A percentile compares a stretch with the other conserved stretches of the same genome.
Evolutionary conservation across 495 filamentous ascomycete species (phyloP).

Genomic region (Bathelium albidoporum): DNA sequence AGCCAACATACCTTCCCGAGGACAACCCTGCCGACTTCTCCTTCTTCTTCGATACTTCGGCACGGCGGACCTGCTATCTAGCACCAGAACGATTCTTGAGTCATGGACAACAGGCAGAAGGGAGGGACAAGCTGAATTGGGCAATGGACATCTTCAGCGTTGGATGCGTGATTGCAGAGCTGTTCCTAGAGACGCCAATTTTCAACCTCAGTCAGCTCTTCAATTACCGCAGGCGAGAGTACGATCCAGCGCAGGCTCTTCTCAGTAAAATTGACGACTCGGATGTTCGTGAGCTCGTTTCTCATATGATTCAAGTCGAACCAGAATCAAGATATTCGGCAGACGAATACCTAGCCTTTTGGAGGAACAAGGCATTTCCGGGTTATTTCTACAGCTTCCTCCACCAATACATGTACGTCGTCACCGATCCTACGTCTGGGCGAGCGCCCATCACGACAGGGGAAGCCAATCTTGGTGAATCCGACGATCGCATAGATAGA

Average conservation of each 20-base stretch:
- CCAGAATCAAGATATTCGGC: conserved; percentile 86
- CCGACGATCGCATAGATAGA: conserved; percentile 87
- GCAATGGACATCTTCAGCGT: conserved; percentile 99
- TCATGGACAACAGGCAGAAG: conserved; percentile 51
- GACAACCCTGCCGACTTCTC: conserved; percentile 97
- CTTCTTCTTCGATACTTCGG: conserved; percentile 84
- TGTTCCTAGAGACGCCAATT: conserved; percentile 91
- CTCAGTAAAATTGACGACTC: conserved; percentile 79
- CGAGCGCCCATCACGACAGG: conserved; percentile 52
- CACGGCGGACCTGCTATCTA: conserved; percentile 86
- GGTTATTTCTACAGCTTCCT: conserved; percentile 95
- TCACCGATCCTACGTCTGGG: conserved; percentile 86
- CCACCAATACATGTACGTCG: conserved; percentile 91
- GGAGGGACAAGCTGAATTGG: conserved; percentile 64
- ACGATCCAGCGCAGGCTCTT: conserved; percentile 71
- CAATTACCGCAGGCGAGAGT: conserved; percentile 85
- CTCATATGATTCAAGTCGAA: conserved; percentile 91
- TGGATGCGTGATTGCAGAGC: conserved; percentile 93
- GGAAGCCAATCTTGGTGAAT: conserved; percentile 59
- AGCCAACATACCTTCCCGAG: conserved; percentile 87
- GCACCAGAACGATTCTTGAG: conserved; percentile 86
- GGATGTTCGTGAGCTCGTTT: conserved; percentile 75
- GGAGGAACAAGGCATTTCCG: conserved; percentile 83
- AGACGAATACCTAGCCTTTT: conserved; percentile 89
- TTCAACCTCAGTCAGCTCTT: conserved; percentile 90